These are phyloP conservation scores for Paulownia fortunei DNA, from an alignment of 257 asterid species.

Conservation along the genomic window DNA sequence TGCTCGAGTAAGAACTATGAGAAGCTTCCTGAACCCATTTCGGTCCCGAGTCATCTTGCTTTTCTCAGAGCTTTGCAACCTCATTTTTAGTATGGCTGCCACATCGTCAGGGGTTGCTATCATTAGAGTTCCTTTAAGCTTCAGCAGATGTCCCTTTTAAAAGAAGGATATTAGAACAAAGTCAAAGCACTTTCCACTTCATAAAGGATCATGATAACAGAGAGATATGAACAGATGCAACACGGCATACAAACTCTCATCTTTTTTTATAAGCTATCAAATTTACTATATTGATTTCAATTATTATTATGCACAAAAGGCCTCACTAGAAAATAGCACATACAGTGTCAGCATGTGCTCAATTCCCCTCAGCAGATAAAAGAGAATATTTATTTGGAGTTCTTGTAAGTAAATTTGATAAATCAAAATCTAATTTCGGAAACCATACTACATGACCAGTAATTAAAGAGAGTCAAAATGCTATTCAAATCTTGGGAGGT, in stretches of 20 bases:
- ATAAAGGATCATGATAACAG: neutral
- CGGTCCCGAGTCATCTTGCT: conserved; percentile 96
- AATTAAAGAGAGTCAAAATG: conserved; percentile 15
- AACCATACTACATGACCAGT: neutral
- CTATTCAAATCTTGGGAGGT: conserved; percentile 5
- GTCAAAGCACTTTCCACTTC: conserved; percentile 30
- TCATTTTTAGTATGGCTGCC: conserved; percentile 78
- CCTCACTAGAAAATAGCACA: conserved; percentile 4
- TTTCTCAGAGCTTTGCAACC: conserved; percentile 85
- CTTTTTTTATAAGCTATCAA: neutral
- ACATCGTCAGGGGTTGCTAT: conserved; percentile 92
- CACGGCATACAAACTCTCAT: neutral
- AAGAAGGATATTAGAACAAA: conserved; percentile 28
- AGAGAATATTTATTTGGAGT: neutral
- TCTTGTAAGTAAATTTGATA: neutral
- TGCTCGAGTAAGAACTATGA: conserved; percentile 82
- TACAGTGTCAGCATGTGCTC: neutral
- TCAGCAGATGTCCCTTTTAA: conserved; percentile 88
- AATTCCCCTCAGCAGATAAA: conserved; percentile 13
- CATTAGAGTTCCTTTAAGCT: conserved; percentile 93
- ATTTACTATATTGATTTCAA: conserved; percentile 1
- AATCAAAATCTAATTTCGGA: conserved; percentile 3
- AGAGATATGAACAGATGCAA: conserved; percentile 24
- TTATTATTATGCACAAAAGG: neutral
- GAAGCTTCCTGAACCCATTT: conserved; percentile 79